Conservation (phyloP, 2,329 filamentous ascomycete species). For the Colletotrichum paranaense region DNA sequence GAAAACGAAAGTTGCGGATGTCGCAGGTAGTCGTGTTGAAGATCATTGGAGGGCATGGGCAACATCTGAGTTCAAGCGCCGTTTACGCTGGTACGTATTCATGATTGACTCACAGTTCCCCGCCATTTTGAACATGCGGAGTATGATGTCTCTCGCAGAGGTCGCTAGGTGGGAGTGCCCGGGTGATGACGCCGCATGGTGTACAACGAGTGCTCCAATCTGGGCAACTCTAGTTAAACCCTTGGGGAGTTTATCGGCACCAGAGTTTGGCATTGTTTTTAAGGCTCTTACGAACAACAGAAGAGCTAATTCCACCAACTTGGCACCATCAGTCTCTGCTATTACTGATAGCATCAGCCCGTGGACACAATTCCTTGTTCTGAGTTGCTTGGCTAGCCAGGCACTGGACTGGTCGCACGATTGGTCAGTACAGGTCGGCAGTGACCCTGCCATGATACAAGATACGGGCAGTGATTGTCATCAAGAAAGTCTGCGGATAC, state of each 20-base stretch:
- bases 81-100: constrained; percentile 25
- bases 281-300: neutral
- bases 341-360: neutral
- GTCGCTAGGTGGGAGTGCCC: constrained; percentile 11
- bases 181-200: constrained; percentile 1
- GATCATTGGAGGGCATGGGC: neutral
- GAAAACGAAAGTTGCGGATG: neutral
- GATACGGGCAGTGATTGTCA: neutral
- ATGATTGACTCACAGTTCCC: constrained; percentile 22
- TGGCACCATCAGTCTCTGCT: neutral
- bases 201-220: neutral
- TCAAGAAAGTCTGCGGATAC: neutral
- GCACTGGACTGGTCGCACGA: constrained; percentile 19
- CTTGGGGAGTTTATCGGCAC: too few species aligned
- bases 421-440: neutral
- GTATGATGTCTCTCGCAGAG: constrained; percentile 13
- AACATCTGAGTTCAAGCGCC: neutral
- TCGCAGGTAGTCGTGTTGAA: neutral
- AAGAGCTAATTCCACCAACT: neutral
- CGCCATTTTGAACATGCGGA: constrained; percentile 11
- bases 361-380: constrained; percentile 6
- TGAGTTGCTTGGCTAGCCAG: constrained; percentile 8
- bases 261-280: neutral
- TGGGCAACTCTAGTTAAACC: neutral
- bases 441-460: neutral